Evolutionary conservation across 163 green algal species (phyloP).

Genomic region (Scenedesmus sp.): DNA sequence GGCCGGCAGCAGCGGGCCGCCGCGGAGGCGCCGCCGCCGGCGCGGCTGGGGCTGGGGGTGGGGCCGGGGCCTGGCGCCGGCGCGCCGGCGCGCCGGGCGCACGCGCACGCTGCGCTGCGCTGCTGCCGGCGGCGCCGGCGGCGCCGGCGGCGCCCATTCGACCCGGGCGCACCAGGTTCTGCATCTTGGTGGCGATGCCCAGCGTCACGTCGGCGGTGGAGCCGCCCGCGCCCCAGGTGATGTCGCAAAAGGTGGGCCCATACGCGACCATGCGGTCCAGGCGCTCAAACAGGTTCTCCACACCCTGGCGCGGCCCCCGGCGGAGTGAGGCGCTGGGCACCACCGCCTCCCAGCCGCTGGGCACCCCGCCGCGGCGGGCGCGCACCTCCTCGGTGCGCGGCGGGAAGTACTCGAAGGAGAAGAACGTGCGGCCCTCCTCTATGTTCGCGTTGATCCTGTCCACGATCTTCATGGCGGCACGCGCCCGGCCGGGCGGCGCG

Average conservation of each 20-base stretch:
- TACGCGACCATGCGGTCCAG: conserved; percentile 90
- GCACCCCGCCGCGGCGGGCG: too few species aligned
- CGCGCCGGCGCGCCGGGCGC: too few species aligned
- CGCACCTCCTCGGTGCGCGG: conserved; percentile 91
- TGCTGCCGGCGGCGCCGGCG: background rate
- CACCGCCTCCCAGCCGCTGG: background rate
- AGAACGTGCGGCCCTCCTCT: conserved; percentile 90
- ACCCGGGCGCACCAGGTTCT: conserved; percentile 81
- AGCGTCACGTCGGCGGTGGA: conserved; percentile 95
- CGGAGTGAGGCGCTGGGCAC: too few species aligned
- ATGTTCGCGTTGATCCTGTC: conserved; percentile 79
- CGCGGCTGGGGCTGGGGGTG: too few species aligned
- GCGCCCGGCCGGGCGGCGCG: too few species aligned
- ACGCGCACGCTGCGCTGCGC: conserved; percentile 20
- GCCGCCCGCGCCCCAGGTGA: conserved; percentile 97
- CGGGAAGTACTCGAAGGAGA: conserved; percentile 98
- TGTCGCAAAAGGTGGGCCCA: conserved; percentile 95
- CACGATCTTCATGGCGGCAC: conserved; percentile 64
- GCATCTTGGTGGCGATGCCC: conserved; percentile 95
- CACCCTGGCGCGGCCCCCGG: too few species aligned
- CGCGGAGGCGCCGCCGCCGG: too few species aligned
- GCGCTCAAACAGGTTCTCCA: conserved; percentile 94
- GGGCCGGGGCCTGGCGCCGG: too few species aligned
- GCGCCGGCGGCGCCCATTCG: background rate
- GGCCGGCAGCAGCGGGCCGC: too few species aligned